Conservation (phyloP, 176 grass and related monocot species). For the Ampelocalamus luodianensis region DNA sequence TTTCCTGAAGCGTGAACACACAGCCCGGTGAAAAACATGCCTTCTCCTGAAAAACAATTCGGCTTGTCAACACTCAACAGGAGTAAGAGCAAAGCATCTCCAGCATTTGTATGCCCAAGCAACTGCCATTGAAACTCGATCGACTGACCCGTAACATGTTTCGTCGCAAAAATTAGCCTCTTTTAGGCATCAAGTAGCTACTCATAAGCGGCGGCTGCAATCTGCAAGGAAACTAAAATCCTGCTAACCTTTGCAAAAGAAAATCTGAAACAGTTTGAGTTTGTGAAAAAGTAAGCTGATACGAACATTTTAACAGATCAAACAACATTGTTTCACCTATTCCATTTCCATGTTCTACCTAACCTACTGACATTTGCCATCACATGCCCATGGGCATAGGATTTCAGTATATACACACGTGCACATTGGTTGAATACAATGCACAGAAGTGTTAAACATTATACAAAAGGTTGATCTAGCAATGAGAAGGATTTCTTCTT, state of each 20-base stretch:
- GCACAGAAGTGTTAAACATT: conserved; percentile 53
- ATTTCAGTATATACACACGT: conserved; percentile 54
- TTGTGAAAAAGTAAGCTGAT: conserved; percentile 19
- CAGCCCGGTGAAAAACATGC: too few relatives aligned
- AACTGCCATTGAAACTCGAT: neutral
- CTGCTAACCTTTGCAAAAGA: neutral
- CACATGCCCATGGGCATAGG: conserved; percentile 36
- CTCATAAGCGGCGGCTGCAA: neutral
- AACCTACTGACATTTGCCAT: conserved; percentile 51
- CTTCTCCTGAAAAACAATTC: neutral
- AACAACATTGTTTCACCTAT: conserved; percentile 29
- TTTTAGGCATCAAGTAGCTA: neutral
- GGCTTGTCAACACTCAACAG: neutral
- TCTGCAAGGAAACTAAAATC: neutral
- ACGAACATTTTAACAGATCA: conserved; percentile 36
- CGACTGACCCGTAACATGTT: neutral
- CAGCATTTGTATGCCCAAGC: neutral
- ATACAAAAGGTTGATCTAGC: conserved; percentile 54
- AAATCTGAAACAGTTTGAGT: neutral
- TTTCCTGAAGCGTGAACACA: neutral
- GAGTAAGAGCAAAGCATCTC: neutral
- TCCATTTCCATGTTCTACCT: conserved; percentile 41
- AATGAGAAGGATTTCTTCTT: conserved; percentile 54
- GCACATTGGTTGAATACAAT: conserved; percentile 54
- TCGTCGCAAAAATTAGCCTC: neutral